These are phyloP conservation scores for Fonsecaea erecta DNA, from an alignment of 2,329 filamentous ascomycete genomes.

Conservation along the genomic window DNA sequence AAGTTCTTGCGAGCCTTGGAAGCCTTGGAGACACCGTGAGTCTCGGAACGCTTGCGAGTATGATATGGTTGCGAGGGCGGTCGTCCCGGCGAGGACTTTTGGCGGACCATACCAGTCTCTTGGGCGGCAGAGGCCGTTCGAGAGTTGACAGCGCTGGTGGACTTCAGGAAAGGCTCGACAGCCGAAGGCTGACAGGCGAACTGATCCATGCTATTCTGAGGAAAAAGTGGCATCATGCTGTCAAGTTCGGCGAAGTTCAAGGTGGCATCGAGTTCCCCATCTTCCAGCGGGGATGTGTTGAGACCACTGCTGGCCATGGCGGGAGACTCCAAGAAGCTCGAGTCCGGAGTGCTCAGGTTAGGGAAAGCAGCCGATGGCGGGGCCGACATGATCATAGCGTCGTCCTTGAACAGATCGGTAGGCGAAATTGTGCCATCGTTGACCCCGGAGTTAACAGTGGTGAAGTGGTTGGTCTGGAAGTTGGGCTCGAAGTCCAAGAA, in stretches of 20 bases:
- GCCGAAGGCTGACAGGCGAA: conserved; percentile 39
- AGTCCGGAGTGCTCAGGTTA: conserved; percentile 68
- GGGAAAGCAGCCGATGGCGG: conserved; percentile 79
- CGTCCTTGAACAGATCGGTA: conserved; percentile 71
- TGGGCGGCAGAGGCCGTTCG: conserved; percentile 17
- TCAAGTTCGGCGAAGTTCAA: conserved; percentile 36
- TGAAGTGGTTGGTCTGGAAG: conserved; percentile 27
- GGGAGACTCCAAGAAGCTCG: conserved; percentile 70
- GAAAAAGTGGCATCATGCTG: conserved; percentile 35
- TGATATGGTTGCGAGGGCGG: conserved; percentile 41
- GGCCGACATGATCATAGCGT: conserved; percentile 59
- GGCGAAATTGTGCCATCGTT: conserved; percentile 71
- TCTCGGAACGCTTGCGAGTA: conserved; percentile 66
- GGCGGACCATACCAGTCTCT: conserved; percentile 35
- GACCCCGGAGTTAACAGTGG: conserved; percentile 18
- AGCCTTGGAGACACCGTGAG: conserved; percentile 64
- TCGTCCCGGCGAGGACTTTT: conserved; percentile 45
- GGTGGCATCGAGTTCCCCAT: conserved; percentile 37
- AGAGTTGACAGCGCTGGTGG: conserved; percentile 24
- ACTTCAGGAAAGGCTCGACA: conserved; percentile 34
- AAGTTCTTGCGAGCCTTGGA: conserved; percentile 77
- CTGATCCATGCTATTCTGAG: conserved; percentile 33
- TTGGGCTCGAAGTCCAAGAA: conserved; percentile 29
- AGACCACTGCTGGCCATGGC: conserved; percentile 36
- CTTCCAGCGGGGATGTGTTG: conserved; percentile 36